Evolutionary conservation across 2,329 filamentous ascomycete species (phyloP).

Genomic region (Apiospora aurea): DNA sequence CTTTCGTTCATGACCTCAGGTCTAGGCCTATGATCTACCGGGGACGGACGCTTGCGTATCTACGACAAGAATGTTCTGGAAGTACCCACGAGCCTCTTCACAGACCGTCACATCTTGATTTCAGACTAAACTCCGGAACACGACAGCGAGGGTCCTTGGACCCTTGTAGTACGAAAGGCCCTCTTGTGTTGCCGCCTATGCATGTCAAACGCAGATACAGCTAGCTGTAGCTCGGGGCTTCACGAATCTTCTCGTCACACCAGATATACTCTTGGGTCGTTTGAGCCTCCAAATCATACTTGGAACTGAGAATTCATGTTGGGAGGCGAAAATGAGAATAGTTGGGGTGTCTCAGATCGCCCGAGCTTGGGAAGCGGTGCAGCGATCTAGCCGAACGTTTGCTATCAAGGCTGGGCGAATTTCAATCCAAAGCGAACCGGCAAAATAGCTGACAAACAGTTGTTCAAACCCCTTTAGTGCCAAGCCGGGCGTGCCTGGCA

Average conservation of each 20-base stretch:
- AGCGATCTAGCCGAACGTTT: not conserved
- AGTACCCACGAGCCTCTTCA: not conserved
- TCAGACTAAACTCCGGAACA: not conserved
- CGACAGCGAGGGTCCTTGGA: slow-evolving; percentile 10
- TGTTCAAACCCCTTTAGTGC: not conserved
- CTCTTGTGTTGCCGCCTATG: slow-evolving; percentile 1
- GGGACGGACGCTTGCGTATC: not conserved
- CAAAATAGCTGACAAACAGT: not conserved
- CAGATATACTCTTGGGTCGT: not conserved
- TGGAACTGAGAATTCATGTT: not conserved
- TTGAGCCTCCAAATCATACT: not conserved
- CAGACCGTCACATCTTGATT: slow-evolving; percentile 5
- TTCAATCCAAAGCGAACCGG: not conserved
- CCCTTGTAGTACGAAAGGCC: slow-evolving; percentile 8
- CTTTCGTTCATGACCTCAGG: not conserved
- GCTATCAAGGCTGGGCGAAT: not conserved
- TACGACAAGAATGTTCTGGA: slow-evolving; percentile 7
- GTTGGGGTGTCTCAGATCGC: not conserved
- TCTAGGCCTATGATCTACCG: not conserved
- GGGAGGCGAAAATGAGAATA: not conserved
- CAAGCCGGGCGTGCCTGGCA: not conserved
- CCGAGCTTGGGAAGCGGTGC: not conserved
- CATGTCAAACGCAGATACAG: slow-evolving; percentile 1
- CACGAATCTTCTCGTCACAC: not conserved
- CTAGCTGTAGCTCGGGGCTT: not conserved